These are phyloP conservation scores for Mycena crocata DNA, from an alignment of 768 basidiomycete species.

Conservation along the genomic window DNA sequence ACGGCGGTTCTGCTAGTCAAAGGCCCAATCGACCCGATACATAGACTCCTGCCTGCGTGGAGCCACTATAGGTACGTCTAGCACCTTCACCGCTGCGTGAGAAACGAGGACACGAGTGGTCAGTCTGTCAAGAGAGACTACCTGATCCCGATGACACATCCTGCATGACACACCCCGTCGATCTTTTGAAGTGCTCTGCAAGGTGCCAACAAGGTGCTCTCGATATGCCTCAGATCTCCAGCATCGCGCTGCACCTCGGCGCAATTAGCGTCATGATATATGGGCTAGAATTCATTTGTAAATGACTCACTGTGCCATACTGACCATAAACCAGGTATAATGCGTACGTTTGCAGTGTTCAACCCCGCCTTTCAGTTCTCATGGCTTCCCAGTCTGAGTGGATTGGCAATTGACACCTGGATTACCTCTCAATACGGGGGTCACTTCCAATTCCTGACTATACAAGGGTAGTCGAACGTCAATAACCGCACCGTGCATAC, in stretches of 20 bases:
- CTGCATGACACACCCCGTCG: too few relatives aligned
- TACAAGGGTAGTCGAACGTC: conserved; percentile 68
- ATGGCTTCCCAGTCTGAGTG: conserved; percentile 35
- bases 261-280: conserved; percentile 50
- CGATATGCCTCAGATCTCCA: conserved; percentile 12
- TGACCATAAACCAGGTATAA: conserved; percentile 17
- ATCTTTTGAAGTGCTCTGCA: too few relatives aligned
- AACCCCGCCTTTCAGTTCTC: background rate
- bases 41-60: too few relatives aligned
- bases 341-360: conserved; percentile 8
- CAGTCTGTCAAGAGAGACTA: too few relatives aligned
- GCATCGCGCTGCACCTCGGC: conserved; percentile 43
- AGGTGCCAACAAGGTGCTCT: too few relatives aligned
- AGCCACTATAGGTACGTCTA: too few relatives aligned
- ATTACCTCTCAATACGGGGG: conserved; percentile 68
- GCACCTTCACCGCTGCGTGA: too few relatives aligned
- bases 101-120: too few relatives aligned
- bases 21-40: too few relatives aligned
- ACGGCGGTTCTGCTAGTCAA: too few relatives aligned
- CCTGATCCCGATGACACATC: too few relatives aligned
- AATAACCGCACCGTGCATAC: background rate
- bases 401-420: conserved; percentile 41
- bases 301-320: background rate
- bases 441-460: conserved; percentile 79
- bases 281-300: conserved; percentile 40